These are phyloP conservation scores for Cryptosporidium parvum DNA, from an alignment of 169 alveolate species.

Conservation along the genomic window DNA sequence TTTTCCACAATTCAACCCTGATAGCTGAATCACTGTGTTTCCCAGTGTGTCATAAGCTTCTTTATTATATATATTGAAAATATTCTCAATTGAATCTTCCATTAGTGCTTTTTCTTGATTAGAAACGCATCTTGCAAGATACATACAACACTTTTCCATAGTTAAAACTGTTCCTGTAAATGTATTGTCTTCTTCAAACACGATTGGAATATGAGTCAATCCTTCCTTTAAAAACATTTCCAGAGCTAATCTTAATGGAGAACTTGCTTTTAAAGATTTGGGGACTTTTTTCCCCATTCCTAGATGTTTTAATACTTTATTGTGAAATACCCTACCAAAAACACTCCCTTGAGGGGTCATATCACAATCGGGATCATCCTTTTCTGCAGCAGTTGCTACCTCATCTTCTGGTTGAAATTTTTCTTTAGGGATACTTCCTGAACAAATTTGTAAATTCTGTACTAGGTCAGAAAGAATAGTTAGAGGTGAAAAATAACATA, in stretches of 20 bases:
- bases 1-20: conserved; percentile 15
- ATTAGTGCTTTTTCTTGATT: conserved; percentile 42
- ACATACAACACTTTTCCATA: conserved; percentile 57
- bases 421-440: neutral
- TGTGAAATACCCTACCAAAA: conserved; percentile 39
- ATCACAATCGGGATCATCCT: conserved; percentile 1
- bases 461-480: conserved; percentile 37
- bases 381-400: neutral
- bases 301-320: conserved; percentile 19
- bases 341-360: conserved; percentile 11
- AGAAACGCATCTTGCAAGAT: conserved; percentile 34
- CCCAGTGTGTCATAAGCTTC: neutral
- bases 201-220: conserved; percentile 58
- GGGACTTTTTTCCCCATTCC: conserved; percentile 1
- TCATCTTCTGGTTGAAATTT: neutral
- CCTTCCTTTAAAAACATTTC: conserved; percentile 52
- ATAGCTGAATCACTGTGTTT: neutral
- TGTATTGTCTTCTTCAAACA: conserved; percentile 6
- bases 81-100: conserved; percentile 29
- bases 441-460: conserved; percentile 57
- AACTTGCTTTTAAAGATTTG: conserved; percentile 32
- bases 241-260: conserved; percentile 40
- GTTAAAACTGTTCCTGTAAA: conserved; percentile 56
- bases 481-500: conserved; percentile 66
- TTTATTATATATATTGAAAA: neutral